Conservation (phyloP, 805 yeast genomes). For the Yarrowia deformans region DNA sequence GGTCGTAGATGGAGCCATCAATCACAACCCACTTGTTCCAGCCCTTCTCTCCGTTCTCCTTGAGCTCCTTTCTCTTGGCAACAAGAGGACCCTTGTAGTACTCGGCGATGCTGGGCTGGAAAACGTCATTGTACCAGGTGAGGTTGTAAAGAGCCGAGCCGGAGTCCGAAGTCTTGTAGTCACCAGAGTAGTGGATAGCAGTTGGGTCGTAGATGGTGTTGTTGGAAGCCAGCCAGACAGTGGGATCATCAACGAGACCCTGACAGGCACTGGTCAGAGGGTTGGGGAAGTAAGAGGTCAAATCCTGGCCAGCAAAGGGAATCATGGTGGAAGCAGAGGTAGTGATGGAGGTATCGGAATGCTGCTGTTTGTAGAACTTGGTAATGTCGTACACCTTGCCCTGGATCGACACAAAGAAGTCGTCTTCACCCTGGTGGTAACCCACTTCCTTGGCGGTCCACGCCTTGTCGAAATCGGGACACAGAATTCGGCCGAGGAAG, state of each 20-base stretch:
- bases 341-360: constrained; percentile 52
- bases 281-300: constrained; percentile 53
- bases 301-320: constrained; percentile 53
- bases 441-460: constrained; percentile 49
- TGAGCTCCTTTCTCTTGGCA: constrained; percentile 49
- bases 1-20: constrained; percentile 49
- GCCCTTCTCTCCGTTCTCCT: constrained; percentile 44
- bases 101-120: constrained; percentile 51
- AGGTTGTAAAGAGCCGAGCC: constrained; percentile 50
- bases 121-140: constrained; percentile 52
- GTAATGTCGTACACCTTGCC: constrained; percentile 54
- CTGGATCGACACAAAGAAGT: constrained; percentile 51
- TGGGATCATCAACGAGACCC: constrained; percentile 49
- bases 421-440: constrained; percentile 46
- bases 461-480: constrained; percentile 54
- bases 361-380: constrained; percentile 52
- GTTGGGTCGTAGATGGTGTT: constrained; percentile 47
- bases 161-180: constrained; percentile 45
- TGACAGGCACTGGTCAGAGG: constrained; percentile 54
- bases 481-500: constrained; percentile 53
- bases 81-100: constrained; percentile 53
- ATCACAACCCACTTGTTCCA: constrained; percentile 49
- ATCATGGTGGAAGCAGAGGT: constrained; percentile 51
- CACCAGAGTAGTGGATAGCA: constrained; percentile 51
- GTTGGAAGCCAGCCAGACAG: constrained; percentile 48